Evolutionary conservation across 2,329 filamentous ascomycete species (phyloP).

Genomic region (Stagonosporopsis cucurbitacearum): DNA sequence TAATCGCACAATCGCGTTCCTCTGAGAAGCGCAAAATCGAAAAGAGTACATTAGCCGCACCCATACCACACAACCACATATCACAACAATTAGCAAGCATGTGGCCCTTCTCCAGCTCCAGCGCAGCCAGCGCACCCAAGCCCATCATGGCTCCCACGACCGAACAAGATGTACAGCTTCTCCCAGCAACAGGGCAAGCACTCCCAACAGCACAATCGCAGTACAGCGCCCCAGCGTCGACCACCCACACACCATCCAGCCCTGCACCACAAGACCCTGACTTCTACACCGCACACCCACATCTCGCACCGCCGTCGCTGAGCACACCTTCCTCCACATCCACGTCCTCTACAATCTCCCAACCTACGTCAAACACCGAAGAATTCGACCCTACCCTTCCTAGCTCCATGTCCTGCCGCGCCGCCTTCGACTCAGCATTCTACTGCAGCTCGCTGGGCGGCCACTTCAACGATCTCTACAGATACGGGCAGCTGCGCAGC

Average conservation of each 20-base stretch:
- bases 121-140: constrained; percentile 21
- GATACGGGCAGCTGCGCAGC: constrained; percentile 75
- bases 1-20: background rate
- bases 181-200: constrained; percentile 21
- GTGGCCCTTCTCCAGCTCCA: constrained; percentile 33
- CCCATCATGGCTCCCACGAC: constrained; percentile 13
- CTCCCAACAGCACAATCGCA: constrained; percentile 27
- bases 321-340: background rate
- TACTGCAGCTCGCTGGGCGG: constrained; percentile 91
- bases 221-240: constrained; percentile 23
- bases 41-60: background rate
- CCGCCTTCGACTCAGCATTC: constrained; percentile 91
- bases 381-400: constrained; percentile 61
- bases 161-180: constrained; percentile 13
- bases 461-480: constrained; percentile 91
- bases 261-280: constrained; percentile 59
- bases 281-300: constrained; percentile 60
- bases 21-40: background rate
- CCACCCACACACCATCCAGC: constrained; percentile 27
- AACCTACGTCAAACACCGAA: constrained; percentile 3
- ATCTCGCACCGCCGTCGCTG: constrained; percentile 49
- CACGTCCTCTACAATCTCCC: constrained; percentile 12
- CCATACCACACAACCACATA: background rate
- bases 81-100: constrained; percentile 12
- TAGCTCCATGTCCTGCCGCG: constrained; percentile 83